Evolutionary conservation across 1,284 basidiomycete species (phyloP).

Genomic region (Golubevia sp.): DNA sequence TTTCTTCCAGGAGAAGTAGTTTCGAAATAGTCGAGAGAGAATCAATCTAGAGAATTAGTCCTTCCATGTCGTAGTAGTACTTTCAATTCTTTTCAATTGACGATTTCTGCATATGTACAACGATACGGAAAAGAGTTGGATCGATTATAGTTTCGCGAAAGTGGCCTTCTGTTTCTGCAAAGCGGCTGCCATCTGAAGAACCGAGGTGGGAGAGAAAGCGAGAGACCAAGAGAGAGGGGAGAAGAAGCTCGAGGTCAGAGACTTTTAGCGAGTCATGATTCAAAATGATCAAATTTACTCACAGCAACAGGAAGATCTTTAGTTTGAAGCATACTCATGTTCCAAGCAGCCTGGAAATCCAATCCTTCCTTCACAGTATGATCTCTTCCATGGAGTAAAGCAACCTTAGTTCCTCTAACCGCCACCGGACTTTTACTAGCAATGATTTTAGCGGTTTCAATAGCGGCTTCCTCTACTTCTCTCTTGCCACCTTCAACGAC

Average conservation of each 20-base stretch:
- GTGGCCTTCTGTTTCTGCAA: conserved; percentile 49
- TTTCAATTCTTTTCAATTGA: too few relatives aligned
- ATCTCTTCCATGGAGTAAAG: conserved; percentile 48
- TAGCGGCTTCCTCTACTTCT: conserved; percentile 37
- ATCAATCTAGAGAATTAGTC: too few relatives aligned
- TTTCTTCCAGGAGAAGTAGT: neutral
- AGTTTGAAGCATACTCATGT: conserved; percentile 47
- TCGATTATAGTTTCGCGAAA: conserved; percentile 53
- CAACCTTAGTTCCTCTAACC: conserved; percentile 44
- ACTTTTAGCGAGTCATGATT: too few relatives aligned
- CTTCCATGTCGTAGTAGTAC: too few relatives aligned
- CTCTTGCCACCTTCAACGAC: conserved; percentile 34
- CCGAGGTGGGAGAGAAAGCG: neutral
- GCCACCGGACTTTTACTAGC: conserved; percentile 50
- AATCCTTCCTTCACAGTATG: conserved; percentile 54
- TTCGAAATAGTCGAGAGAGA: neutral
- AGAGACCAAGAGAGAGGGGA: too few relatives aligned
- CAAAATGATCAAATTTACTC: neutral
- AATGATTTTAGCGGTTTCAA: conserved; percentile 42
- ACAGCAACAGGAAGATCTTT: conserved; percentile 45
- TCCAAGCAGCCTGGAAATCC: conserved; percentile 39
- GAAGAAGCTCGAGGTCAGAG: too few relatives aligned
- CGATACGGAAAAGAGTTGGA: too few relatives aligned
- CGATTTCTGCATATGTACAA: too few relatives aligned
- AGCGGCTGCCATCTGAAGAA: conserved; percentile 25